These are phyloP conservation scores for Exophiala dermatitidis DNA, from an alignment of 2,329 filamentous ascomycete species.

Conservation along the genomic window DNA sequence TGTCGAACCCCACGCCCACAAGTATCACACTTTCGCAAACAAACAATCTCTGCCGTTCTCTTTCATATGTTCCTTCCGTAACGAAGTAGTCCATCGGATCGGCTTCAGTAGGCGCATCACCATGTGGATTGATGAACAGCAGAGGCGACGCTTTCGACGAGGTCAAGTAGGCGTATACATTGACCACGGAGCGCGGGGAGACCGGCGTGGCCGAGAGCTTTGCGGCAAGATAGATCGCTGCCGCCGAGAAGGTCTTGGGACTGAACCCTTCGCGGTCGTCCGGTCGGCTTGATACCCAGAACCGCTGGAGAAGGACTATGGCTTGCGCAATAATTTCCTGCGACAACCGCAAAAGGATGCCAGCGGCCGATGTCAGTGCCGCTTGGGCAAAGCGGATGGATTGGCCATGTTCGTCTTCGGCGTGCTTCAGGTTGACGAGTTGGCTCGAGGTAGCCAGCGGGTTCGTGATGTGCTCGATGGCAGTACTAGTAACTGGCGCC, in stretches of 20 bases:
- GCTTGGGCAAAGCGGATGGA: constrained; percentile 41
- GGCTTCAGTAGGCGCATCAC: constrained; percentile 17
- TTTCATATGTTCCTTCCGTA: constrained; percentile 63
- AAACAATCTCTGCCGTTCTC: constrained; percentile 58
- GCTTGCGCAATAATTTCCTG: constrained; percentile 82
- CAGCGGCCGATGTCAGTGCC: constrained; percentile 42
- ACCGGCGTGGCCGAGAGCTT: constrained; percentile 74
- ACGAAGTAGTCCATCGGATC: constrained; percentile 58
- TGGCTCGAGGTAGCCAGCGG: constrained; percentile 41
- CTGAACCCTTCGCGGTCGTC: constrained; percentile 11
- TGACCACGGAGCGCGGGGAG: constrained; percentile 71
- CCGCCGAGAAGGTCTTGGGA: constrained; percentile 68
- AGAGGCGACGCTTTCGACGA: constrained; percentile 47
- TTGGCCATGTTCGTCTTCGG: constrained; percentile 34
- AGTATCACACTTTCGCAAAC: constrained; percentile 72
- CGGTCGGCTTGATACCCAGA: constrained; percentile 13
- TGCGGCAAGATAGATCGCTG: constrained; percentile 68
- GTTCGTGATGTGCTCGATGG: constrained; percentile 32
- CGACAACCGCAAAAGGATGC: constrained; percentile 69
- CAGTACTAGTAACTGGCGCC: constrained; percentile 8
- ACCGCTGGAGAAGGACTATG: constrained; percentile 72
- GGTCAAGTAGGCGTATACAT: constrained; percentile 75
- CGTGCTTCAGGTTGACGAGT: constrained; percentile 30
- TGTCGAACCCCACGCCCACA: constrained; percentile 69
- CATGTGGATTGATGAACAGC: constrained; percentile 36